Evolutionary conservation across 2,329 filamentous ascomycete species (phyloP).

Genomic region (Raffaelea arxii): DNA sequence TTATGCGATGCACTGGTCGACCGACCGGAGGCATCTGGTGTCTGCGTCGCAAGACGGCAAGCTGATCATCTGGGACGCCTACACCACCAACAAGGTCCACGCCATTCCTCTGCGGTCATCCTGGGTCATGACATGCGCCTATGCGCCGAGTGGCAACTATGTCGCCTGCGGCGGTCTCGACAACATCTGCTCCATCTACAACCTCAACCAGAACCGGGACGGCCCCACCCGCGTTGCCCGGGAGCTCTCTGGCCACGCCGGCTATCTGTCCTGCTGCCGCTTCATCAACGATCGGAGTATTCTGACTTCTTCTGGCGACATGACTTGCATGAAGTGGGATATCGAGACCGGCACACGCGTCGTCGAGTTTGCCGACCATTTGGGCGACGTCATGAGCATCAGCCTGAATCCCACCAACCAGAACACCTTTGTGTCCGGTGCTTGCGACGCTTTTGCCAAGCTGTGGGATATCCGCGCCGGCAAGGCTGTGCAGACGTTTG

Average conservation of each 20-base stretch:
- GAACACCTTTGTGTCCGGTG: conserved; percentile 98
- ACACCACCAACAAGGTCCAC: conserved; percentile 99
- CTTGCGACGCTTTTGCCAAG: conserved; percentile 97
- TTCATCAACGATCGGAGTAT: conserved; percentile 99
- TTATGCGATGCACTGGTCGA: conserved; percentile 99
- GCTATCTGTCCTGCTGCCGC: conserved; percentile 94
- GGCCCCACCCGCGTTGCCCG: conserved; percentile 94
- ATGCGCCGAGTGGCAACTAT: conserved; percentile 95
- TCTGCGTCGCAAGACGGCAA: conserved; percentile 98
- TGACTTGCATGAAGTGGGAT: conserved; percentile 99
- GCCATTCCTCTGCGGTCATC: conserved; percentile 94
- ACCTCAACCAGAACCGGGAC: conserved; percentile 86
- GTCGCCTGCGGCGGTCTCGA: conserved; percentile 97
- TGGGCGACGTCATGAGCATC: conserved; percentile 99
- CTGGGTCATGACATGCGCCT: conserved; percentile 99
- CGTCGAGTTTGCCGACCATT: conserved; percentile 94
- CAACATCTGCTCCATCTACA: conserved; percentile 99
- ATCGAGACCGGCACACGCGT: conserved; percentile 96
- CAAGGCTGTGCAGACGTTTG: conserved; percentile 97
- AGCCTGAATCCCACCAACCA: conserved; percentile 99
- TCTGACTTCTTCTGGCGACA: conserved; percentile 94
- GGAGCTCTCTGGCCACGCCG: conserved; percentile 92
- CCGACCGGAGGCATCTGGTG: conserved; percentile 90
- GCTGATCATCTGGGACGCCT: conserved; percentile 99
- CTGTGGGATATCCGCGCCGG: conserved; percentile 97